A percentile compares a stretch with the other conserved stretches of the same genome.
These are phyloP conservation scores for Atkinsonella texensis DNA, from an alignment of 2,329 filamentous ascomycete species.

Conservation along the genomic window DNA sequence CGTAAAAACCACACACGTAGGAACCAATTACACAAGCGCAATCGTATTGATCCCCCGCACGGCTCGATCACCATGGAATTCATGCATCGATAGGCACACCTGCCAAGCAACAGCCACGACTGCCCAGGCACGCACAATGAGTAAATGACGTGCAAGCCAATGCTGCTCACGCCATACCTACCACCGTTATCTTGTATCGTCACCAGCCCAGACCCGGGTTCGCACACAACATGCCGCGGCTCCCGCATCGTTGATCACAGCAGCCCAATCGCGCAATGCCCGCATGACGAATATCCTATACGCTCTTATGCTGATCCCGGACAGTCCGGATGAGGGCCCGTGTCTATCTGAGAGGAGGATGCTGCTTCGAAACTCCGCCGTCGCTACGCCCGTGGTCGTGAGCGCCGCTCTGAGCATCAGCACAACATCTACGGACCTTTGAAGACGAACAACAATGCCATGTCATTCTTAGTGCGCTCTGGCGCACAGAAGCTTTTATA, in stretches of 20 bases:
- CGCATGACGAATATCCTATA: not conserved
- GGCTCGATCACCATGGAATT: too few relatives aligned
- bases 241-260: not conserved
- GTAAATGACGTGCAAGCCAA: conserved; percentile 4
- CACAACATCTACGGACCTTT: too few relatives aligned
- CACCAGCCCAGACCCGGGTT: not conserved
- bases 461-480: not conserved
- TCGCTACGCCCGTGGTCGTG: too few relatives aligned
- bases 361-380: not conserved
- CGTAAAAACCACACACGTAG: too few relatives aligned
- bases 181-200: not conserved
- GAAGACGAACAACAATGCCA: not conserved
- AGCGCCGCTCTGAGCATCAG: too few relatives aligned
- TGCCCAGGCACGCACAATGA: not conserved
- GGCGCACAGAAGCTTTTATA: too few relatives aligned
- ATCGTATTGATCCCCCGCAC: too few relatives aligned
- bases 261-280: conserved; percentile 1
- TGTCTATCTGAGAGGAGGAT: not conserved
- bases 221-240: not conserved
- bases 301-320: not conserved
- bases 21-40: too few relatives aligned
- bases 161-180: conserved; percentile 1
- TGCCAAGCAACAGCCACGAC: not conserved
- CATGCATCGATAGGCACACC: too few relatives aligned
- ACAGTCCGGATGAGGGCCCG: not conserved